Percentiles rank a stretch among this genome's conserved stretches.
phyloP scores from a whole-genome alignment of 345 rosid species.

The Xanthoceras sorbifolium region DNA sequence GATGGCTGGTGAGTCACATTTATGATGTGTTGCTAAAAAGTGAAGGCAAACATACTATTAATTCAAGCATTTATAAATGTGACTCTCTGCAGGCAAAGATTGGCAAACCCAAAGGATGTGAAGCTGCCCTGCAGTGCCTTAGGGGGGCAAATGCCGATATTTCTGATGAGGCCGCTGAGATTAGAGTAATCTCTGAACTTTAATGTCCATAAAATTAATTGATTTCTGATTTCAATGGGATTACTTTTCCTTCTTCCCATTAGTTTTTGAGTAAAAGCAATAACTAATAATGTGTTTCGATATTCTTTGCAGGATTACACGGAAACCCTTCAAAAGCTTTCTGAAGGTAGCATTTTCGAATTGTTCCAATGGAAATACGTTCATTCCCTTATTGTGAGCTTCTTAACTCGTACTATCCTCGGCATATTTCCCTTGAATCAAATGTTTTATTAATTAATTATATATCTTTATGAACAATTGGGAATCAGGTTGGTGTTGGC shows the following conservation, averaged over 20 bases:
- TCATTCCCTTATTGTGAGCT: conserved; percentile 41
- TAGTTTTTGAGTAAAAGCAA: conserved; percentile 6
- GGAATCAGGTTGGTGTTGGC: conserved; percentile 61
- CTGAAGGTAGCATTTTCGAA: conserved; percentile 41
- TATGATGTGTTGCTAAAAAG: not conserved
- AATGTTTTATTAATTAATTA: not conserved
- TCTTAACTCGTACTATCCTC: not conserved
- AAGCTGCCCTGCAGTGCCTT: conserved; percentile 47
- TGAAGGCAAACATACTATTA: not conserved
- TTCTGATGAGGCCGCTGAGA: conserved; percentile 56
- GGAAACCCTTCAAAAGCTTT: conserved; percentile 35
- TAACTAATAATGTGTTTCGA: not conserved
- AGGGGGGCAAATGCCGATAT: conserved; percentile 52
- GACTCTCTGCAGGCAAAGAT: conserved; percentile 47
- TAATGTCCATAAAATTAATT: too few relatives aligned
- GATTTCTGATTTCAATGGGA: not conserved
- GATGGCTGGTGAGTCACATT: conserved; percentile 64
- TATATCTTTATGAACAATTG: not conserved
- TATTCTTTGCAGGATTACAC: conserved; percentile 38
- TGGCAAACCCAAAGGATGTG: conserved; percentile 48
- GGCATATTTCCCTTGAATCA: not conserved
- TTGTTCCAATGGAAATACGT: conserved; percentile 44
- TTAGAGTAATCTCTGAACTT: conserved; percentile 62
- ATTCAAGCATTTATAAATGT: not conserved
- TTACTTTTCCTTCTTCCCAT: not conserved